These are phyloP conservation scores for Botrytis squamosa DNA, from an alignment of 2,329 filamentous ascomycete genomes.

Conservation along the genomic window DNA sequence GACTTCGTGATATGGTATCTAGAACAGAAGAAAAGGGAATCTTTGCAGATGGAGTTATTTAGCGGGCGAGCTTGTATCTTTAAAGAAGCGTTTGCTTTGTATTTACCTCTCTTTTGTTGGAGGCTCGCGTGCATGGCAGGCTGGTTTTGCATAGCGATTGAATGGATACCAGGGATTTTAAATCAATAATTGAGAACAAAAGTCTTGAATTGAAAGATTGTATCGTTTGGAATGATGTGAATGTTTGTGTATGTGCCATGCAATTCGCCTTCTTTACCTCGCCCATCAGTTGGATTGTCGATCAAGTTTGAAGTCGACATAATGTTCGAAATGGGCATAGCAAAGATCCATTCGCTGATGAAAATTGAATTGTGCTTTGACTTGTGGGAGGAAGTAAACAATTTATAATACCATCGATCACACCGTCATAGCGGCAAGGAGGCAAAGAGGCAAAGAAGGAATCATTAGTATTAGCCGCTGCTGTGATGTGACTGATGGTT, in stretches of 20 bases:
- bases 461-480: not conserved
- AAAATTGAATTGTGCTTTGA: not conserved
- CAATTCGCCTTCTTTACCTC: not conserved
- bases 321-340: not conserved
- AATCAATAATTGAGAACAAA: not conserved
- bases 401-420: not conserved
- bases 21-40: not conserved
- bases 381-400: not conserved
- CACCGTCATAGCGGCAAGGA: not conserved
- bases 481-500: not conserved
- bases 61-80: slow-evolving; percentile 13
- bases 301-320: not conserved
- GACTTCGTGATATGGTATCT: slow-evolving; percentile 21
- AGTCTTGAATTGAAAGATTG: not conserved
- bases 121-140: not conserved
- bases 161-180: not conserved
- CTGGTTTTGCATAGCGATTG: not conserved
- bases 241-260: not conserved
- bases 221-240: not conserved
- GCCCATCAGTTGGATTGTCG: not conserved
- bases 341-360: not conserved
- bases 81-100: not conserved
- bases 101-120: not conserved
- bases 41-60: slow-evolving; percentile 19
- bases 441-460: not conserved